These are phyloP conservation scores for Ceraceosorus guamensis DNA, from an alignment of 1,284 basidiomycete genomes.

Conservation along the genomic window DNA sequence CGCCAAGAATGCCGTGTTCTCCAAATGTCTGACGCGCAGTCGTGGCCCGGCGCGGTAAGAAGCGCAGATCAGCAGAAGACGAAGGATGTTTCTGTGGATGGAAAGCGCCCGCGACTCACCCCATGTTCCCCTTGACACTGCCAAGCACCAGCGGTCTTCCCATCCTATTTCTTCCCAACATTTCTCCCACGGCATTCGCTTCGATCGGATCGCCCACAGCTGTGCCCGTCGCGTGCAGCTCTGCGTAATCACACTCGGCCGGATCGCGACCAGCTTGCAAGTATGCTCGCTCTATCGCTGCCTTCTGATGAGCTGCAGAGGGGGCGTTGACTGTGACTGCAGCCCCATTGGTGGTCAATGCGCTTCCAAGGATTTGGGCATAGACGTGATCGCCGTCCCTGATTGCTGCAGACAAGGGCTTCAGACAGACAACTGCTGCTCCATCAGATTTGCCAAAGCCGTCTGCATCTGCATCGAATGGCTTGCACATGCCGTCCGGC, in stretches of 20 bases:
- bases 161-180: slow-evolving; percentile 2
- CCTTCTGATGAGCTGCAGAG: neutral
- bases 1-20: no score
- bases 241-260: slow-evolving; percentile 9
- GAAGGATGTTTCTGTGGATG: no score
- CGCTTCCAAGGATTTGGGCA: neutral
- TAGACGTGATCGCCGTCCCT: neutral
- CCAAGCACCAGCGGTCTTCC: slow-evolving; percentile 11
- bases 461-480: slow-evolving; percentile 16
- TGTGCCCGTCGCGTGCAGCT: slow-evolving; percentile 21
- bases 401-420: slow-evolving; percentile 4
- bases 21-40: no score
- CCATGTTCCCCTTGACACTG: slow-evolving; percentile 11
- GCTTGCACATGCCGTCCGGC: slow-evolving; percentile 14
- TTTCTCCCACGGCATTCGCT: slow-evolving; percentile 14
- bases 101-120: no score
- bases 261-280: no score
- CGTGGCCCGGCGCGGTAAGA: no score
- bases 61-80: no score
- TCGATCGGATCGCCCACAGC: slow-evolving; percentile 21
- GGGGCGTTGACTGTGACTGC: neutral
- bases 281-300: no score
- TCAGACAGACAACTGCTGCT: slow-evolving; percentile 16
- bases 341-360: neutral
- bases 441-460: slow-evolving; percentile 21